Percentiles rank a stretch among this genome's conserved stretches.
Conservation (phyloP, 169 alveolate species). For the Babesia microti region DNA sequence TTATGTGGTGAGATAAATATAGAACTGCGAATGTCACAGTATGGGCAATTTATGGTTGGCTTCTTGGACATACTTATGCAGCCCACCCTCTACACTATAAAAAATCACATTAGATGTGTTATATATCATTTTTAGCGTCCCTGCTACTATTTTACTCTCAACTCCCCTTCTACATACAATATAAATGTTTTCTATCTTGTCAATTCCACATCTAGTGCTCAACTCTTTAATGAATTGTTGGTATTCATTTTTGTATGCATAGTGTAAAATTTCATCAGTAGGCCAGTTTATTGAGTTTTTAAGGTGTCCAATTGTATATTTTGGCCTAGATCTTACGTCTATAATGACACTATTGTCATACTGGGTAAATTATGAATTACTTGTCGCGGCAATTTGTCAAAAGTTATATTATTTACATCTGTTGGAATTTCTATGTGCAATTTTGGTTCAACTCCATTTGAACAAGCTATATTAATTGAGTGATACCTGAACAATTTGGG, state of each 20-base stretch:
- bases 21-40: neutral
- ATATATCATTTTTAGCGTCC: too few species aligned
- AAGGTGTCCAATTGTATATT: slow-evolving; percentile 20
- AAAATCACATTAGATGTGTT: slow-evolving; percentile 19
- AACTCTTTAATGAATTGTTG: slow-evolving; percentile 8
- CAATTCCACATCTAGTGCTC: slow-evolving; percentile 1
- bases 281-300: slow-evolving; percentile 30
- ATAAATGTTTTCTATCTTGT: slow-evolving; percentile 18
- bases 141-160: slow-evolving; percentile 27
- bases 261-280: slow-evolving; percentile 6
- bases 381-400: slow-evolving; percentile 2
- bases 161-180: slow-evolving; percentile 35
- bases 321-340: slow-evolving; percentile 33
- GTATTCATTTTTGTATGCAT: slow-evolving; percentile 1
- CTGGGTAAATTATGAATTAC: slow-evolving; percentile 12
- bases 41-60: neutral
- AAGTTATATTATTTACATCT: slow-evolving; percentile 3
- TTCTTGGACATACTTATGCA: neutral
- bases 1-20: too few species aligned
- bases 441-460: slow-evolving; percentile 9
- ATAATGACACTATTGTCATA: slow-evolving; percentile 18
- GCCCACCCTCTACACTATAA: neutral
- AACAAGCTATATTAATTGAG: slow-evolving; percentile 1
- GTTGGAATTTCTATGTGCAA: slow-evolving; percentile 1
- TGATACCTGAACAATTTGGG: slow-evolving; percentile 30